These are phyloP conservation scores for Candida takata DNA, from an alignment of 805 yeast species.

Conservation along the genomic window DNA sequence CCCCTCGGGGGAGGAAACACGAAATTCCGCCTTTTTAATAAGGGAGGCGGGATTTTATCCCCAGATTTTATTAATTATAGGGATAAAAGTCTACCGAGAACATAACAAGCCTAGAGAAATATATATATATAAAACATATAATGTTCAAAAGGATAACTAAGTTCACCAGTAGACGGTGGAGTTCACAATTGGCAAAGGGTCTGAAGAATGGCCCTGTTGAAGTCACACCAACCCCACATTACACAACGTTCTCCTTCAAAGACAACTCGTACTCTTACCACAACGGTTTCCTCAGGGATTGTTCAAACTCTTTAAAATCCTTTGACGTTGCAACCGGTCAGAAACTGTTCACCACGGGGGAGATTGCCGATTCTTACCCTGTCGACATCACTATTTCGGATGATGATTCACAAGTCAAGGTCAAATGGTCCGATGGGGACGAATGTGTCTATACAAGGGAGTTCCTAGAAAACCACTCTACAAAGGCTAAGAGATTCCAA, in stretches of 20 bases:
- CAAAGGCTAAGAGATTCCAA: conserved; percentile 23
- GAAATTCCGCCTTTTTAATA: no score
- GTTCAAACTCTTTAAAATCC: conserved; percentile 42
- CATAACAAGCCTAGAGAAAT: no score
- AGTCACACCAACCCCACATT: conserved; percentile 4
- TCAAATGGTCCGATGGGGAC: conserved; percentile 45
- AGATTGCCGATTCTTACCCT: conserved; percentile 31
- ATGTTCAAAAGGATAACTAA: no score
- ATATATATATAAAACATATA: no score
- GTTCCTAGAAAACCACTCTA: conserved; percentile 41
- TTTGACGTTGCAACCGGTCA: conserved; percentile 53
- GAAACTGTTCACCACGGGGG: conserved; percentile 57
- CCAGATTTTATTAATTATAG: no score
- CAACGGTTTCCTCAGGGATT: conserved; percentile 58
- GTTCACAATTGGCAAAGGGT: not conserved
- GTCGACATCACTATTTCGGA: conserved; percentile 26
- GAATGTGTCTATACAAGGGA: conserved; percentile 33
- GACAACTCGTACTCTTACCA: conserved; percentile 22
- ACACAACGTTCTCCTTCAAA: conserved; percentile 8
- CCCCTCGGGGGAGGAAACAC: no score
- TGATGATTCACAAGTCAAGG: conserved; percentile 29
- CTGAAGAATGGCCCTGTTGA: not conserved
- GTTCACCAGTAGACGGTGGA: no score
- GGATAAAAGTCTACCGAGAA: no score
- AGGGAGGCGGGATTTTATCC: no score